phyloP scores from a whole-genome alignment of 179 eudicot genomes.

The Beta macrorhiza region DNA sequence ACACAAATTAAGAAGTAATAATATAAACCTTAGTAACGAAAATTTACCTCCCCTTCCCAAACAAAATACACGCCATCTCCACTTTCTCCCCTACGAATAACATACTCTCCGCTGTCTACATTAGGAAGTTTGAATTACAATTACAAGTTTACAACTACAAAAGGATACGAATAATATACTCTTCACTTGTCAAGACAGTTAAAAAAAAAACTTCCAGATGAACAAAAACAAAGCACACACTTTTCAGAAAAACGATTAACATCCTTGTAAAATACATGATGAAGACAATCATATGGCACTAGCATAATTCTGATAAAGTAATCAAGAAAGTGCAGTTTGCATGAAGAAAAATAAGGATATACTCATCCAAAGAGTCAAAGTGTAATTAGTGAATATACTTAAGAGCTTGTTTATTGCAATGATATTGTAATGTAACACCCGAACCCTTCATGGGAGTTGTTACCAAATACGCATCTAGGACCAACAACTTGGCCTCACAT shows the following conservation, averaged over 20 bases:
- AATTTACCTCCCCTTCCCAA: constrained; percentile 84
- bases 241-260: not conserved
- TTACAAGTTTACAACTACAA: no score
- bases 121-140: not conserved
- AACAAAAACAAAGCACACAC: not conserved
- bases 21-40: constrained; percentile 14
- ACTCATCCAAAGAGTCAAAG: no score
- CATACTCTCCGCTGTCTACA: constrained; percentile 66
- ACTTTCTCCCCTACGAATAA: constrained; percentile 65
- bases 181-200: not conserved
- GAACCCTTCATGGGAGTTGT: no score
- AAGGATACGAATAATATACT: no score
- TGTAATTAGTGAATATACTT: no score
- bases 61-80: constrained; percentile 77
- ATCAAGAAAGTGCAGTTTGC: no score
- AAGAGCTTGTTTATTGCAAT: no score
- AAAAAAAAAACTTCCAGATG: not conserved
- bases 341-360: no score
- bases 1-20: not conserved
- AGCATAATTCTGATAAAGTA: not conserved
- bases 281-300: not conserved
- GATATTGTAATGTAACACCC: no score
- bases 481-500: no score
- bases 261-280: not conserved
- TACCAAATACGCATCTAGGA: no score